Evolutionary conservation across 179 eudicot genomes (phyloP).

Genomic region (Nepenthes alata): DNA sequence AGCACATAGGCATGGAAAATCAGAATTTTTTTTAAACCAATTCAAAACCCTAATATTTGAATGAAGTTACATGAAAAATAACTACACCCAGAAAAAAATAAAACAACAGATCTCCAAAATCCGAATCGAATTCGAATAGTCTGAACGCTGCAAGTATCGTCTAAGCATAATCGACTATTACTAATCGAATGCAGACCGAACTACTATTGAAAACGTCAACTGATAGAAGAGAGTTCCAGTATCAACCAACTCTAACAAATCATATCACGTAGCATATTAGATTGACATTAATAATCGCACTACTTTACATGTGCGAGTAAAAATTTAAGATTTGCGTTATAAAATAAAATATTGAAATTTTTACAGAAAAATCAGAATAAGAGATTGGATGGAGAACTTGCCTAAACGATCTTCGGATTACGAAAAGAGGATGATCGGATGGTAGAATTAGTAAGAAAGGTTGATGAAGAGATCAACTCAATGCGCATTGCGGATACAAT

Average conservation of each 20-base stretch:
- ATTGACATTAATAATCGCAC: neutral
- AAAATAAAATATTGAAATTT: too few relatives aligned
- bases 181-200: neutral
- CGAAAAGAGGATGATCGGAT: conserved; percentile 2
- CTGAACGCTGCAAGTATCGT: neutral
- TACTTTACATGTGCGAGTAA: neutral
- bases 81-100: neutral
- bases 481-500: conserved; percentile 4
- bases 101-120: neutral
- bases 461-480: neutral
- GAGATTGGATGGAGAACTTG: neutral
- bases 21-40: neutral
- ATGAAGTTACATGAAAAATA: neutral
- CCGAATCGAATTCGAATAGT: neutral
- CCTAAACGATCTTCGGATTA: neutral
- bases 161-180: neutral
- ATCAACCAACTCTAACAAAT: too few relatives aligned
- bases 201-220: neutral
- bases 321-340: neutral
- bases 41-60: neutral
- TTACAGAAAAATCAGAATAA: too few relatives aligned
- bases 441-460: neutral
- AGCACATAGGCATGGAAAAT: too few relatives aligned
- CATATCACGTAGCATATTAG: too few relatives aligned
- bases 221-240: too few relatives aligned